Conservation (phyloP, 441 rosid species). For the Euphorbia schlechtendalii region DNA sequence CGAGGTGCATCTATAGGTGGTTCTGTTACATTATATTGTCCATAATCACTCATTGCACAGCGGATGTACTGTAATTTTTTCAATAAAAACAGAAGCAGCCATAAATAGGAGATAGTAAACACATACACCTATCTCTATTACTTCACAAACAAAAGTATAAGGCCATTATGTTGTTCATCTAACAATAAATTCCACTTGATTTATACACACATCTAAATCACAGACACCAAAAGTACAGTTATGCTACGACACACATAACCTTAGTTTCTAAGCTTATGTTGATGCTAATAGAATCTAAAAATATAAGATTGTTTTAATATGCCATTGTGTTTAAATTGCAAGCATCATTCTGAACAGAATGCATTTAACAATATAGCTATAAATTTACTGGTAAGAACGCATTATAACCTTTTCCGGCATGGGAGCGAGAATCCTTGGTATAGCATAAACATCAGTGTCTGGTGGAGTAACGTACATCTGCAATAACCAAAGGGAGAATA, state of each 20-base stretch:
- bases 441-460: conserved; percentile 76
- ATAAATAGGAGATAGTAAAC: conserved; percentile 1
- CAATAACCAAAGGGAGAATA: conserved; percentile 12
- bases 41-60: conserved; percentile 80
- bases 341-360: background rate
- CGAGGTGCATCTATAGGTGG: conserved; percentile 88
- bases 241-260: background rate
- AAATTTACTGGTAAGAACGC: background rate
- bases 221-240: background rate
- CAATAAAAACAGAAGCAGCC: conserved; percentile 8
- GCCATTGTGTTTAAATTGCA: background rate
- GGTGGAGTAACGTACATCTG: conserved; percentile 98
- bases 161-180: background rate
- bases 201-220: background rate
- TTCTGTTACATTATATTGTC: conserved; percentile 76
- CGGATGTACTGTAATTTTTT: conserved; percentile 61
- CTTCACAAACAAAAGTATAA: background rate
- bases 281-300: background rate
- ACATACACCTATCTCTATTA: background rate
- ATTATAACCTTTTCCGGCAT: conserved; percentile 77
- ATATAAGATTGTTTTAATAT: background rate
- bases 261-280: background rate
- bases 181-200: background rate
- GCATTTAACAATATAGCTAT: background rate
- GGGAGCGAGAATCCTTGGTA: conserved; percentile 79